Evolutionary conservation across 225 moss, liverwort and hornwort genomes (phyloP), one percentile per base, ranked within the genome.

Genomic region (Bryoerythrophyllum caledonicum): DNA sequence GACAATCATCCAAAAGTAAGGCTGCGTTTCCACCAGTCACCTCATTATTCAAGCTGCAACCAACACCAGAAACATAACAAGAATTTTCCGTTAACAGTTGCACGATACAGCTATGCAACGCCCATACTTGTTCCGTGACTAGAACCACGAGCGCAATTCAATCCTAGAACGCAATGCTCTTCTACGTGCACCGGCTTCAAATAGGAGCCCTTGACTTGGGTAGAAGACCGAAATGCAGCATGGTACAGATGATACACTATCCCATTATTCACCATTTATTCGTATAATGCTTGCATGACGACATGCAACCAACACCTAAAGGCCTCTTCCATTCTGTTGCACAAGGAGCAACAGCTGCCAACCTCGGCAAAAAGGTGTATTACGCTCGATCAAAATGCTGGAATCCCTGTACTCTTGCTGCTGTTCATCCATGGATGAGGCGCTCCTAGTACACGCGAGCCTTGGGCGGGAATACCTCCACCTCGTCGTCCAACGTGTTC

Each of bases 401-500:
- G 19, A 66, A 53, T 28, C 80, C 60, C 48, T 54, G 59, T 23
- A 70, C 68, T 60, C 48, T 64, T 68, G 56, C 56, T 70, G 58
- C 26, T 48, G 38, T 65, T 75, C 9, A 61, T 71, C 13, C 7
- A 59, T 28, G 28, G 20, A 41, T 38, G 19, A 21, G 68, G 28
- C 3, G 43, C 8, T 44, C 68, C 83, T 81, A 99, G 30, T 99
- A 99, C 55, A 93, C 93, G 32, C 97, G 94, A 56, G 94, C 93
- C 83, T 91, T 94, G 13, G 97, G 97, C 52, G 97, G 97, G 66
- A 99, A 99, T 27, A 40, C 35, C 70, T 99, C 90, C 7, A 94
- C 91, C 79, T 99, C 97, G 65, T 89, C 81, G 71, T 99, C 97
- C 76, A 99, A 86, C 13, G 97, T 99, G 37, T 91, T 90, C 94